Conservation (phyloP, 805 yeast species). For the Barnettozyma botsteinii region DNA sequence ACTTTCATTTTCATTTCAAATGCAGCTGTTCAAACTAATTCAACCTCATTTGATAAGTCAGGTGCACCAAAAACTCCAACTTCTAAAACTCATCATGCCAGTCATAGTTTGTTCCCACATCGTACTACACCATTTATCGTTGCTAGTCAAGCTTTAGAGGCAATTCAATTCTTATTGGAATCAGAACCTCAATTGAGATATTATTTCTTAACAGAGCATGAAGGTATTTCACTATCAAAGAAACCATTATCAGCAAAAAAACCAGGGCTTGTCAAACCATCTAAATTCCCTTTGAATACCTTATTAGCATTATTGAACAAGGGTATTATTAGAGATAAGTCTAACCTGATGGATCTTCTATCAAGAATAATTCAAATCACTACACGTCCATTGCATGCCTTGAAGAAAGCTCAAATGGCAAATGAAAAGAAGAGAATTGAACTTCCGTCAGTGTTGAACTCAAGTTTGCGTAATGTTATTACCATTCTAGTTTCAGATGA, state of each 20-base stretch:
- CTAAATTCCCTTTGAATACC: conserved; percentile 68
- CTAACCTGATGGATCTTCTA: conserved; percentile 67
- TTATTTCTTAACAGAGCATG: conserved; percentile 77
- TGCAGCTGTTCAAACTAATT: conserved; percentile 8
- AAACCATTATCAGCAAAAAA: conserved; percentile 31
- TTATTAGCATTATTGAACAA: conserved; percentile 59
- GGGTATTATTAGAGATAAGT: conserved; percentile 62
- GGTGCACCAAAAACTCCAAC: conserved; percentile 20
- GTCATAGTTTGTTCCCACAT: conserved; percentile 35
- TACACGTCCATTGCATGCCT: conserved; percentile 60
- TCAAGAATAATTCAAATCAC: conserved; percentile 73
- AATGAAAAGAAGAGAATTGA: conserved; percentile 27
- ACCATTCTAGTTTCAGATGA: conserved; percentile 72
- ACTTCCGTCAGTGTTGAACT: conserved; percentile 60
- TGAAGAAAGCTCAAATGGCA: conserved; percentile 36
- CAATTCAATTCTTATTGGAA: conserved; percentile 64
- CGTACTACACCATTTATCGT: conserved; percentile 65
- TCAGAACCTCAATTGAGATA: conserved; percentile 61
- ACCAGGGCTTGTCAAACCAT: conserved; percentile 32
- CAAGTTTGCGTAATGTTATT: conserved; percentile 56
- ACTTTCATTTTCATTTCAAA: conserved; percentile 51
- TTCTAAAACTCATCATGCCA: not conserved
- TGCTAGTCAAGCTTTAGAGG: conserved; percentile 73
- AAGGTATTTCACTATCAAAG: conserved; percentile 34
- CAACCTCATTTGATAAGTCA: conserved; percentile 4